Evolutionary conservation across 768 basidiomycete genomes (phyloP).

Genomic region (Tulasnella sp.): DNA sequence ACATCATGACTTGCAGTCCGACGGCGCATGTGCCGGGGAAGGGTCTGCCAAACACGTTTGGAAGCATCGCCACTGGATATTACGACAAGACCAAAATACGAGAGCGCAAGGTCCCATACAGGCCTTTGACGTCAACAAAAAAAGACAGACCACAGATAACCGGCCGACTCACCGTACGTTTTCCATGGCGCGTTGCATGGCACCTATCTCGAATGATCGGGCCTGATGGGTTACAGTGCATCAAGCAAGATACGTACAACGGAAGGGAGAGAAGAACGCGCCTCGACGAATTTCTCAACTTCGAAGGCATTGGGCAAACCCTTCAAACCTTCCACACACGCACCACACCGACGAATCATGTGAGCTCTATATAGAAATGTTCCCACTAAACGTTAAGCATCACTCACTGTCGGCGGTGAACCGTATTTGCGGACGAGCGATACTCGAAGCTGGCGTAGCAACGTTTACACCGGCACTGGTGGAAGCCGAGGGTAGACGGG

Average conservation of each 20-base stretch:
- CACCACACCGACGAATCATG: not conserved
- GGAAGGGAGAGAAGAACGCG: constrained; percentile 25
- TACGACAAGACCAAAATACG: not conserved
- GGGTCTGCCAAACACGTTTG: constrained; percentile 79
- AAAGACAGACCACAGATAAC: not conserved
- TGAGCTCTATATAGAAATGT: not conserved
- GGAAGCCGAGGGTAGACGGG: too few relatives aligned
- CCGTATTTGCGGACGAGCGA: constrained; percentile 17
- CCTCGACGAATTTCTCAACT: constrained; percentile 82
- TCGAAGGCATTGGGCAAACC: constrained; percentile 64
- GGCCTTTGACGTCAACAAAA: not conserved
- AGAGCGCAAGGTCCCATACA: not conserved
- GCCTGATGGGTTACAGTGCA: constrained; percentile 36
- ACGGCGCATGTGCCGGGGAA: constrained; percentile 82
- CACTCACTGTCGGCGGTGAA: constrained; percentile 26
- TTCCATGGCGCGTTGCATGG: constrained; percentile 83
- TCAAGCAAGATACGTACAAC: not conserved
- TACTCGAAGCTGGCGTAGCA: too few relatives aligned
- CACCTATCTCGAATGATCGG: constrained; percentile 75
- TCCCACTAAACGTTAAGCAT: constrained; percentile 28
- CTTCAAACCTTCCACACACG: constrained; percentile 34
- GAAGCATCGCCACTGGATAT: constrained; percentile 60
- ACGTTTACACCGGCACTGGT: too few relatives aligned
- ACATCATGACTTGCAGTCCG: constrained; percentile 93
- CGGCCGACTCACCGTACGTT: constrained; percentile 45